phyloP scores from a whole-genome alignment of 169 alveolate genomes.

The Nephromyces sp. region DNA sequence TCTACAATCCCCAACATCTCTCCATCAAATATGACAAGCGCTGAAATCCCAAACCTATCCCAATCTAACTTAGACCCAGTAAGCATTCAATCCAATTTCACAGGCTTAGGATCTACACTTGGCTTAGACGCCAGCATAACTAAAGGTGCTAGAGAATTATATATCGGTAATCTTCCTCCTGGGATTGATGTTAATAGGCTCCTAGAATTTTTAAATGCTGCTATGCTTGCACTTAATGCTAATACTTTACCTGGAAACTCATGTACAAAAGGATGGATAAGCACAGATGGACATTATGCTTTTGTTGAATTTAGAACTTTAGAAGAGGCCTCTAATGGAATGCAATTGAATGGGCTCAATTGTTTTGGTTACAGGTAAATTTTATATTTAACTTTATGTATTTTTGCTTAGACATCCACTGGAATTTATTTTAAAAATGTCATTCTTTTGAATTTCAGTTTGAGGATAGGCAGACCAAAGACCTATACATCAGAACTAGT shows the following conservation, averaged over 20 bases:
- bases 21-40: not conserved
- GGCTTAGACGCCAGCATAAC: slow-evolving; percentile 31
- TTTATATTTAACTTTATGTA: not conserved
- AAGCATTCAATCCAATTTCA: too few species aligned
- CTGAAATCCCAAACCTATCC: not conserved
- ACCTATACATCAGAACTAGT: slow-evolving; percentile 43
- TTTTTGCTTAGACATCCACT: not conserved
- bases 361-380: slow-evolving; percentile 33
- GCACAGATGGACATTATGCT: slow-evolving; percentile 87
- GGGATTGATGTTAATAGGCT: slow-evolving; percentile 52
- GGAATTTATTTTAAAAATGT: not conserved
- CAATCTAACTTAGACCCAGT: too few species aligned
- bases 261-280: slow-evolving; percentile 78
- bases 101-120: slow-evolving; percentile 14
- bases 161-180: slow-evolving; percentile 69
- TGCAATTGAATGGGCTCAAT: slow-evolving; percentile 59
- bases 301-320: slow-evolving; percentile 86
- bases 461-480: slow-evolving; percentile 53
- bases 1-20: not conserved
- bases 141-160: slow-evolving; percentile 60
- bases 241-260: slow-evolving; percentile 53
- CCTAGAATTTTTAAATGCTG: slow-evolving; percentile 61
- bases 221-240: slow-evolving; percentile 55
- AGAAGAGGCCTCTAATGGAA: slow-evolving; percentile 81
- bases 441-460: slow-evolving; percentile 2